Percentiles rank a stretch among this genome's conserved stretches.
phyloP scores from a whole-genome alignment of 257 asterid genomes.

The Plantago ovata region DNA sequence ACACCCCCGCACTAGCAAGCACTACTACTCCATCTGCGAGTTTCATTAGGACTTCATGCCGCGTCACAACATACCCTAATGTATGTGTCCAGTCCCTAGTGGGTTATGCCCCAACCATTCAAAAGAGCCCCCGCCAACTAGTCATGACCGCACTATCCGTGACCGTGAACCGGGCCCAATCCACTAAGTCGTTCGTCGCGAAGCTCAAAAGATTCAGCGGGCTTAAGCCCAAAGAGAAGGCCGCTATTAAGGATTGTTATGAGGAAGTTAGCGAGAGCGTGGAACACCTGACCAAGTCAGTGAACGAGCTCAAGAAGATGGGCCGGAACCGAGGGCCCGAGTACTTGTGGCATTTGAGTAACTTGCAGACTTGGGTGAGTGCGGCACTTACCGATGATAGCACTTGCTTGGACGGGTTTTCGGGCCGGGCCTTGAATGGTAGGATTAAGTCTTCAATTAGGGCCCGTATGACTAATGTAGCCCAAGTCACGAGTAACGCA shows the following conservation, averaged over 20 bases:
- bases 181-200: conserved; percentile 37
- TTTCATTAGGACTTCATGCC: conserved; percentile 55
- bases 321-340: conserved; percentile 35
- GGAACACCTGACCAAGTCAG: conserved; percentile 48
- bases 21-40: conserved; percentile 23
- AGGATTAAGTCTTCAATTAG: conserved; percentile 31
- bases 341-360: conserved; percentile 42
- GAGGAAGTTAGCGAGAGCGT: conserved; percentile 59
- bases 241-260: conserved; percentile 66
- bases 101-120: conserved; percentile 39
- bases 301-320: conserved; percentile 40
- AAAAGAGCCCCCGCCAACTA: conserved; percentile 40
- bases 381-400: conserved; percentile 50
- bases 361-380: conserved; percentile 65
- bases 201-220: conserved; percentile 46
- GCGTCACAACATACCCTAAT: conserved; percentile 50
- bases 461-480: conserved; percentile 35
- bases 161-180: conserved; percentile 47
- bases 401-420: conserved; percentile 49
- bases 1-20: conserved; percentile 11
- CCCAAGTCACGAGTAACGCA: conserved; percentile 61
- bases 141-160: conserved; percentile 58
- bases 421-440: conserved; percentile 42
- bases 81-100: conserved; percentile 60
- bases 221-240: conserved; percentile 44